Base-by-base conservation (phyloP, 2,329 filamentous ascomycete genomes). In the Nemania sp. region DNA sequence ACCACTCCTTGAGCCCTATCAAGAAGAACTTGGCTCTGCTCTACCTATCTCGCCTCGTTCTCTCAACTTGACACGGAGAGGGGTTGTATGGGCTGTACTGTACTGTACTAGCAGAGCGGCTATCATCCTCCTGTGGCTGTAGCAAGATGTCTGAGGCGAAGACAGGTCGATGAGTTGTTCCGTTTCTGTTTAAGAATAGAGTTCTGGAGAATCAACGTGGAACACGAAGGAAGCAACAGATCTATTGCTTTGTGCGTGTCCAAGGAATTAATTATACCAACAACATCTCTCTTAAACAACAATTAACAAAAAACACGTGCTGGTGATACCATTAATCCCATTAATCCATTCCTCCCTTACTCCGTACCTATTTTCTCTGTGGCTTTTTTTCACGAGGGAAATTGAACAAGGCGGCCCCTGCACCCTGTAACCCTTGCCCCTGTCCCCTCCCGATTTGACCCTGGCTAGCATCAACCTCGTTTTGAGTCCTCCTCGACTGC, bases 401-500 rank as follows among this genome's bases (percentile, higher is more conserved):
- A 41, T 62, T 29, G 51, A 68, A 45, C 61, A 70, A 68, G 66
- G 70, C 66, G 70, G 73, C 64, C 65, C 68, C 69, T 67, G 58
- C 69, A 70, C 62, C 68, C 32, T 35, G 63, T 22, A 24, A 47
- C 43, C 43, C 43, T 24, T 6, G 18, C 53, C 66, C 73, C 68
- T 70, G 67, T 58, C 70, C 68, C 63, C 70, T 69, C 72, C 70
- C 69, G 68, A 70, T 70, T 70, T 57, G 68, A 71, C 70, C 43
- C 74, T 73, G 67, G 72, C 69, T 63, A 70, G 76, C 73, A 73
- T 76, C 76, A 75, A 73, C 72, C 67, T 75, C 73, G 73, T 76
- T 77, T 77, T 58, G 61, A 11, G 56, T 68, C 49, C 59, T 56
- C 8, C 49, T 26, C 70, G 68, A 58, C 71, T 67, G 68, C 64